phyloP scores from a whole-genome alignment of 2,329 filamentous ascomycete genomes.

The Claviceps purpurea region DNA sequence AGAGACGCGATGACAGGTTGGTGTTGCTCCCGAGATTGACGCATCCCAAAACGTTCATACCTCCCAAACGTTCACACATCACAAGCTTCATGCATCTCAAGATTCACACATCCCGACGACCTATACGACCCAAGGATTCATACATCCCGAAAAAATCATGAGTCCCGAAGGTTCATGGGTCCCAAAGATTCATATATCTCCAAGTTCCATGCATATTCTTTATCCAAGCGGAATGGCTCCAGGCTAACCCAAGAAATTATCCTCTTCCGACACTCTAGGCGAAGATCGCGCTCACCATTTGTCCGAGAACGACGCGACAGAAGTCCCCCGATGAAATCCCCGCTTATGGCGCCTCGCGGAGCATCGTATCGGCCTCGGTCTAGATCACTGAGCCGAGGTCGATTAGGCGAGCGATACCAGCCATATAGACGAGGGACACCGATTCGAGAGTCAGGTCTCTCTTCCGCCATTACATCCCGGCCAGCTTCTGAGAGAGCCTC shows the following conservation, averaged over 20 bases:
- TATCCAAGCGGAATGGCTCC: neutral
- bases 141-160: neutral
- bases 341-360: slow-evolving; percentile 19
- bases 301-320: slow-evolving; percentile 31
- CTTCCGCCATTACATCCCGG: slow-evolving; percentile 37
- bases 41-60: too few relatives aligned
- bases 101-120: too few relatives aligned
- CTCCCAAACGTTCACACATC: too few relatives aligned
- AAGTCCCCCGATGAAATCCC: slow-evolving; percentile 16
- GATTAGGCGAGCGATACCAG: slow-evolving; percentile 31
- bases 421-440: slow-evolving; percentile 34
- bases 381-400: slow-evolving; percentile 28
- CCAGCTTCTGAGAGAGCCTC: slow-evolving; percentile 38
- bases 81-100: too few relatives aligned
- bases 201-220: neutral
- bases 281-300: slow-evolving; percentile 42
- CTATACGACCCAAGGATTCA: neutral
- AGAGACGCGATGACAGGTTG: slow-evolving; percentile 29
- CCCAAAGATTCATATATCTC: neutral
- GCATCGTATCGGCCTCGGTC: slow-evolving; percentile 40
- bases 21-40: neutral
- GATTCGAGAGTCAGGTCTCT: slow-evolving; percentile 33
- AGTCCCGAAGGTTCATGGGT: too few relatives aligned
- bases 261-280: slow-evolving; percentile 19
- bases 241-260: slow-evolving; percentile 8